Percentiles rank a stretch among this genome's conserved stretches.
Conservation (phyloP, 306 rosid species). For the Elaeagnus macrophylla region DNA sequence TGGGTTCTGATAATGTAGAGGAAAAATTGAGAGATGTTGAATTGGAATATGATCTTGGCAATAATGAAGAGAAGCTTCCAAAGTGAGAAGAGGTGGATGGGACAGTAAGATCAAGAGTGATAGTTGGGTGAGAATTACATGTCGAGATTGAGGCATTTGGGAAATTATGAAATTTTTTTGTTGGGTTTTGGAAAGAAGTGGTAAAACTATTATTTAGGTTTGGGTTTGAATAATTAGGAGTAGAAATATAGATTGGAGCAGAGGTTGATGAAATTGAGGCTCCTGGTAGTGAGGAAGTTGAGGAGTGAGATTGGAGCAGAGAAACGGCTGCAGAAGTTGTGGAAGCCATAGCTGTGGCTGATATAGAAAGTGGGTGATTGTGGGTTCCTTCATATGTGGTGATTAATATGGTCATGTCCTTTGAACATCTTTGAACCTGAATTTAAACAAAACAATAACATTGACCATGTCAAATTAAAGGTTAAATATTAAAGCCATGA, state of each 20-base stretch:
- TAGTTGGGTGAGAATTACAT: constrained; percentile 45
- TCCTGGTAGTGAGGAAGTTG: constrained; percentile 30
- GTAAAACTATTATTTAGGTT: background rate
- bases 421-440: constrained; percentile 83
- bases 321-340: constrained; percentile 90
- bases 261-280: constrained; percentile 11
- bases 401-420: constrained; percentile 73
- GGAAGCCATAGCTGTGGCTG: constrained; percentile 96
- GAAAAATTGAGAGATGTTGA: no score
- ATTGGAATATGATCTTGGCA: no score
- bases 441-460: background rate
- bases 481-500: background rate
- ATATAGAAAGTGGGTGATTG: constrained; percentile 74
- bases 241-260: background rate
- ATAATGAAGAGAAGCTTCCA: constrained; percentile 17
- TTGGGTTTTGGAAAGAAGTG: constrained; percentile 17
- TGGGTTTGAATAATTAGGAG: background rate
- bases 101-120: constrained; percentile 46
- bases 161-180: constrained; percentile 19
- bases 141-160: constrained; percentile 40
- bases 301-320: constrained; percentile 72
- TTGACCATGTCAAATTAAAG: background rate
- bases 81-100: constrained; percentile 16
- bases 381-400: constrained; percentile 93
- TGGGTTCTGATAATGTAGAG: no score